Evolutionary conservation across 2,329 filamentous ascomycete species (phyloP).

Genomic region (Apiospora marii): DNA sequence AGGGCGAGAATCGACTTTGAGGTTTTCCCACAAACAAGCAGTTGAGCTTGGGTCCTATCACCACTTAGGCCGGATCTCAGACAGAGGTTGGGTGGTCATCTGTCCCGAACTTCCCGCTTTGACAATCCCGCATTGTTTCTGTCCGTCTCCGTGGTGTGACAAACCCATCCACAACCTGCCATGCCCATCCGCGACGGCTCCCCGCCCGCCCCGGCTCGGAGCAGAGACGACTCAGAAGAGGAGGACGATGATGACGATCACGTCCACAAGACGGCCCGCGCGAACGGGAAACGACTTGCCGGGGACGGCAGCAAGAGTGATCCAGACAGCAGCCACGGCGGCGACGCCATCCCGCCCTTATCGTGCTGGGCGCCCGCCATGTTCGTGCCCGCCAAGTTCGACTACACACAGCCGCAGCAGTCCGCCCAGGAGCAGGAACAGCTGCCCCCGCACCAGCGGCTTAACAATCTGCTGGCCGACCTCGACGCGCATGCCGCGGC

Average conservation of each 20-base stretch:
- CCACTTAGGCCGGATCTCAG: background rate
- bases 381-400: slow-evolving; percentile 28
- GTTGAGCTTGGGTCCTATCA: background rate
- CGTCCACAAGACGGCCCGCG: background rate
- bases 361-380: slow-evolving; percentile 26
- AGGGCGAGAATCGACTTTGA: background rate
- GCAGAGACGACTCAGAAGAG: background rate
- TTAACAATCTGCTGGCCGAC: slow-evolving; percentile 23
- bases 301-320: background rate
- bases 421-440: background rate
- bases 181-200: slow-evolving; percentile 15
- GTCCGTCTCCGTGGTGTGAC: background rate
- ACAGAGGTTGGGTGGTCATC: background rate
- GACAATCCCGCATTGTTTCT: background rate
- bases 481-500: slow-evolving; percentile 26
- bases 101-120: background rate
- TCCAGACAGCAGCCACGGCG: background rate
- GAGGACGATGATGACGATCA: background rate
- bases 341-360: slow-evolving; percentile 19
- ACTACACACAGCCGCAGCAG: slow-evolving; percentile 24
- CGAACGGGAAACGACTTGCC: background rate
- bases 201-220: slow-evolving; percentile 1
- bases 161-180: background rate
- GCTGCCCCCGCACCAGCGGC: slow-evolving; percentile 11
- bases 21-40: background rate